A percentile compares a stretch with the other conserved stretches of the same genome.
Conservation (phyloP, 768 basidiomycete species). For the Cytidiella melzeri region DNA sequence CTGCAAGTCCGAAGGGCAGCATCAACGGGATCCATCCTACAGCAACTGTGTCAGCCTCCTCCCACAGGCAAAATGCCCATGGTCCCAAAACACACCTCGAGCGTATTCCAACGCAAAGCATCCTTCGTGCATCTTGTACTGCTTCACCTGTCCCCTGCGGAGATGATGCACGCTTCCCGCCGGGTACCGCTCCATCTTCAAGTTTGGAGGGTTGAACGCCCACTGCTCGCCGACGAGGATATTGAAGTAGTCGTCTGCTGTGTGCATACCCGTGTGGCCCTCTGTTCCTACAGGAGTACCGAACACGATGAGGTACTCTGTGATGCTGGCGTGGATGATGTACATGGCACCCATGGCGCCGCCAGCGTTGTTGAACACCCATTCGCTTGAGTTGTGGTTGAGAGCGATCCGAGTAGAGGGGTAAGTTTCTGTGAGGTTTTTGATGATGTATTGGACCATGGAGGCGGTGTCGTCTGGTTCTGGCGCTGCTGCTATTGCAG, state of each 20-base stretch:
- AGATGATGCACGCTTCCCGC: slow-evolving; percentile 84
- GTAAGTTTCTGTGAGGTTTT: slow-evolving; percentile 72
- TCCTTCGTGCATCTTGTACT: slow-evolving; percentile 97
- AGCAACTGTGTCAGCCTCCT: not conserved
- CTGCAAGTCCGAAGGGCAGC: slow-evolving; percentile 91
- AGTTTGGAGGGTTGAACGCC: slow-evolving; percentile 77
- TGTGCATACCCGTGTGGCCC: slow-evolving; percentile 90
- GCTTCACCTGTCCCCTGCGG: slow-evolving; percentile 79
- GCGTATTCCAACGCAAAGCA: slow-evolving; percentile 97
- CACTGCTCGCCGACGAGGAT: slow-evolving; percentile 93
- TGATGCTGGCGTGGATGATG: slow-evolving; percentile 92
- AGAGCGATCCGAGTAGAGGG: slow-evolving; percentile 51
- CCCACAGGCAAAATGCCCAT: not conserved
- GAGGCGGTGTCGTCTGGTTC: slow-evolving; percentile 53
- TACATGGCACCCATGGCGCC: slow-evolving; percentile 99
- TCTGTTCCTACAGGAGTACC: slow-evolving; percentile 96
- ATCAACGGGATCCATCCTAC: slow-evolving; percentile 96
- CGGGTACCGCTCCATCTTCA: slow-evolving; percentile 81
- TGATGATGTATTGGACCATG: slow-evolving; percentile 78
- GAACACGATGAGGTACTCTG: slow-evolving; percentile 95
- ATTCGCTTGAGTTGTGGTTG: slow-evolving; percentile 60
- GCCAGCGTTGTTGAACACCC: slow-evolving; percentile 96
- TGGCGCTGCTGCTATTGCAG: slow-evolving; percentile 57
- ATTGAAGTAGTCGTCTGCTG: slow-evolving; percentile 97
- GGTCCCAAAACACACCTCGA: slow-evolving; percentile 50